phyloP scores from a whole-genome alignment of 441 rosid genomes.

The Metrosideros polymorpha region DNA sequence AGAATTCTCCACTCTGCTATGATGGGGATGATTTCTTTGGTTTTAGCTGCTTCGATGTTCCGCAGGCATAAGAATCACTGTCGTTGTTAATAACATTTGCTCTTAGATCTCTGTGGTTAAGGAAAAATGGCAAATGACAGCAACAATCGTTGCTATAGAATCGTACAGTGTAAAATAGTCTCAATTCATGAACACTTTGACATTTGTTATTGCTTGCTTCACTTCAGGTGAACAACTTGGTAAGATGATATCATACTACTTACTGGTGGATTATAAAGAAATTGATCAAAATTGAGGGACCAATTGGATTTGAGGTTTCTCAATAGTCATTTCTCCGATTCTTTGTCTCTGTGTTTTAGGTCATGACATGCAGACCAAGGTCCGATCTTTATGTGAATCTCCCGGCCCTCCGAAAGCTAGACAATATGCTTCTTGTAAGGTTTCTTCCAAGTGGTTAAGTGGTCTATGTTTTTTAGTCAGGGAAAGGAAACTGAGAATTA shows the following conservation, averaged over 20 bases:
- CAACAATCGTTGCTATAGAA: neutral
- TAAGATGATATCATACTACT: neutral
- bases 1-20: neutral
- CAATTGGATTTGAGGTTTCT: neutral
- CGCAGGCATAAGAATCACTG: neutral
- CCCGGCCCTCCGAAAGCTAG: slow-evolving; percentile 87
- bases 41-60: neutral
- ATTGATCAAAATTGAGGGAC: neutral
- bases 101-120: neutral
- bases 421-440: slow-evolving; percentile 96
- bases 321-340: too few species aligned
- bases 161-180: neutral
- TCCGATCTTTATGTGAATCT: slow-evolving; percentile 82
- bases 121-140: neutral
- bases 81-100: neutral
- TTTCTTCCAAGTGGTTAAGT: neutral
- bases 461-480: neutral
- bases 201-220: neutral
- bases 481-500: neutral
- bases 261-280: neutral
- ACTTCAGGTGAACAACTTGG: neutral
- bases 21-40: neutral
- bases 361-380: slow-evolving; percentile 92
- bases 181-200: neutral
- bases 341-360: slow-evolving; percentile 26